Evolutionary conservation across 176 grass and related monocot species (phyloP).

Genomic region (Avena eriantha): DNA sequence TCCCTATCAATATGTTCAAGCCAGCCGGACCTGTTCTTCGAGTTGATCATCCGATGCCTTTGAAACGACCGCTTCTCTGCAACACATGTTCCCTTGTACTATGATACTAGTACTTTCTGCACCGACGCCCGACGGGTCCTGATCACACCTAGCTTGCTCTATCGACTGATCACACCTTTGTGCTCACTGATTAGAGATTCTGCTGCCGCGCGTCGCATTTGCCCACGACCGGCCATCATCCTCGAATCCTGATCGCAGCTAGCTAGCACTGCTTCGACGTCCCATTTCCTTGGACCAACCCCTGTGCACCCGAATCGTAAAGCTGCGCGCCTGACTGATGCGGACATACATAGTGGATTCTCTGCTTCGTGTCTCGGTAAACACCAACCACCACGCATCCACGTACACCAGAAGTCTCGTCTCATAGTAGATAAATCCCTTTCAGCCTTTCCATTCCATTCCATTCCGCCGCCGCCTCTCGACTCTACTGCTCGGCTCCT

Average conservation of each 20-base stretch:
- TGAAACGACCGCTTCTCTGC: too few species aligned
- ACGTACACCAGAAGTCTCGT: background rate
- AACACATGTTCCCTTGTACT: background rate
- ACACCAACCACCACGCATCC: constrained; percentile 9
- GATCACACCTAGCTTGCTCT: background rate
- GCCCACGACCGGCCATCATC: background rate
- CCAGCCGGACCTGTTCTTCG: too few species aligned
- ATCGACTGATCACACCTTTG: background rate
- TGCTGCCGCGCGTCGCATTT: background rate
- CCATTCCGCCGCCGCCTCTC: background rate
- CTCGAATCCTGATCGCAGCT: background rate
- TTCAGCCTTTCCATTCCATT: background rate
- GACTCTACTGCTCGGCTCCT: background rate
- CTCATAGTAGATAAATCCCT: background rate
- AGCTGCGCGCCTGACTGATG: background rate
- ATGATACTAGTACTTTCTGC: background rate
- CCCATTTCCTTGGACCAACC: background rate
- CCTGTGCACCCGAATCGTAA: background rate
- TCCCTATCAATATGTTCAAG: too few species aligned
- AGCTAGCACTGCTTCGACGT: background rate
- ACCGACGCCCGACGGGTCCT: background rate
- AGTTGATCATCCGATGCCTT: too few species aligned
- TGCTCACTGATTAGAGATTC: background rate
- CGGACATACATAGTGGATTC: background rate
- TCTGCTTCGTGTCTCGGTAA: constrained; percentile 9